Evolutionary conservation across 148 eudicot species (phyloP).

Genomic region (Nepenthes mirabilis): DNA sequence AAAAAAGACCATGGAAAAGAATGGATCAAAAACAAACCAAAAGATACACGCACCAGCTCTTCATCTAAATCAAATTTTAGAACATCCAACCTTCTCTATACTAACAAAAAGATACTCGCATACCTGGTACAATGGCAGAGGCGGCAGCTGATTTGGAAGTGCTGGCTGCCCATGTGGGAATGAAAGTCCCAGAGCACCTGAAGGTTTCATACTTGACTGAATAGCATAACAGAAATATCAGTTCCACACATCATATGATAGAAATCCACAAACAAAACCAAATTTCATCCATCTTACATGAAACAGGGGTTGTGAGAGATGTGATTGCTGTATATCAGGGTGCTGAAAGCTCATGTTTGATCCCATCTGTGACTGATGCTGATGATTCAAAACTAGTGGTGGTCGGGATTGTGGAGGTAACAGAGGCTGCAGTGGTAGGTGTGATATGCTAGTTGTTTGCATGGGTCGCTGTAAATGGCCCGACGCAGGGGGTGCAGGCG

Average conservation of each 20-base stretch:
- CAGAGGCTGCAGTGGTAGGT: constrained; percentile 57
- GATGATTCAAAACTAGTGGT: constrained; percentile 38
- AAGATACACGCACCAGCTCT: too few relatives aligned
- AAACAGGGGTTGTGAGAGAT: constrained; percentile 62
- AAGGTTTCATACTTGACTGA: constrained; percentile 49
- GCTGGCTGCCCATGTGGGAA: constrained; percentile 71
- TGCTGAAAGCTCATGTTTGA: constrained; percentile 57
- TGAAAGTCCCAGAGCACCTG: constrained; percentile 43
- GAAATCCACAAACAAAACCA: background rate
- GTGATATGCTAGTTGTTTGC: constrained; percentile 38
- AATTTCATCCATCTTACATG: constrained; percentile 37
- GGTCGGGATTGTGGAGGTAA: constrained; percentile 62
- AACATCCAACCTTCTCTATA: background rate
- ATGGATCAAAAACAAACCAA: too few relatives aligned
- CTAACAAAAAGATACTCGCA: background rate
- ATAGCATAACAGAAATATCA: constrained; percentile 4
- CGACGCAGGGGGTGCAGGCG: constrained; percentile 38
- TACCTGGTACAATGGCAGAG: constrained; percentile 68
- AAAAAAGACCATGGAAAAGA: too few relatives aligned
- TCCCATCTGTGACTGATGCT: constrained; percentile 52
- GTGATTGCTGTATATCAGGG: constrained; percentile 54
- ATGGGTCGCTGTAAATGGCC: constrained; percentile 56
- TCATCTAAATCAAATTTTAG: too few relatives aligned
- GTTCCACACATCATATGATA: constrained; percentile 2
- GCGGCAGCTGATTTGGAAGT: constrained; percentile 43